Evolutionary conservation across 2,329 filamentous ascomycete species (phyloP), one percentile per base, ranked within the genome.

Genomic region (Sporothrix luriei): DNA sequence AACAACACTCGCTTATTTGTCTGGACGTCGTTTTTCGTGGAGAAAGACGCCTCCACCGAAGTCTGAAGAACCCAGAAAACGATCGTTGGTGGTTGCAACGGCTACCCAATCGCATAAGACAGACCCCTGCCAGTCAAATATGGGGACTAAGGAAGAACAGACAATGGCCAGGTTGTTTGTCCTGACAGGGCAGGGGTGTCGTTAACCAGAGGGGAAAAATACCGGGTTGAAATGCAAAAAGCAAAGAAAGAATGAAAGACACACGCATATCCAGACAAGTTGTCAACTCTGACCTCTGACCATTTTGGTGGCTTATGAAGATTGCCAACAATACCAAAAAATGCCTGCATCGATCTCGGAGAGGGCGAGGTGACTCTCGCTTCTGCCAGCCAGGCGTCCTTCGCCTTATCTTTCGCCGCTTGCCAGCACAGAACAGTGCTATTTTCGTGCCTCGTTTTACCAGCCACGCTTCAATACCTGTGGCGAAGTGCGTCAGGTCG

Each of bases 401-500:
- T 33, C 51, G 24, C 51, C 51, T 13, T 29, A 33, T 57, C 26
- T 57, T 43, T 64, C 59, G 59, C 40, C 59, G 48, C 59, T 29
- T 9, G 33, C 55, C 38, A 61, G 16, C 55, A 43, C n/a, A 14
- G 7, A n/a, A 13, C 54, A 57, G 10, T 29, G 29, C 29, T 19
- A 14, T 24, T 61, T 5, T 61, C n/a, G 43, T 21, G 38, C 55
- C 55, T 24, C n/a, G n/a, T 61, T 61, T 43, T 51, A 49, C 43
- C 26, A 49, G 61, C 46, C 43, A 38, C 43, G 29, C 16, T 3
- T 38, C 43, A 13, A 29, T 43, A 43, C 43, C 48, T 33, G 66
- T 68, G 66, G 66, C 66, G 66, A 68, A 68, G 66, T 62, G 46
- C 66, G 62, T 55, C 66, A 24, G 19, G n/a, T 33, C 33, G 43